Evolutionary conservation across 2,329 filamentous ascomycete species (phyloP).

Genomic region (Sclerotinia nivalis): DNA sequence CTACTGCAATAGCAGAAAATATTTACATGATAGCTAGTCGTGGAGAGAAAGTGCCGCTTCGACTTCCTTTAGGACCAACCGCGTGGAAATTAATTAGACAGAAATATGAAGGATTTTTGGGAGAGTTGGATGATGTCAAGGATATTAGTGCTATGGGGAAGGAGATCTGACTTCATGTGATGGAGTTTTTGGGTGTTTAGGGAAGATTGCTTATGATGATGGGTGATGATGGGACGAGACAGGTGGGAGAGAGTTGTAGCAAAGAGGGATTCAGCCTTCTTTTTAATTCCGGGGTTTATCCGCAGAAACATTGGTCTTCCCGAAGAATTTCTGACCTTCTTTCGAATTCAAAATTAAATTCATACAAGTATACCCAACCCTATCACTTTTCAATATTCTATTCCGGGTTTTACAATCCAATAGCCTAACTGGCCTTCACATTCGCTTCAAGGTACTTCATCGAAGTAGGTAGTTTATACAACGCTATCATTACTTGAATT

Average conservation of each 20-base stretch:
- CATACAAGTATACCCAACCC: too few relatives aligned
- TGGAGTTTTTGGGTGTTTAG: background rate
- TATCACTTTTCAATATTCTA: too few relatives aligned
- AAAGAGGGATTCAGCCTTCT: background rate
- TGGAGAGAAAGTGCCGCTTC: conserved; percentile 34
- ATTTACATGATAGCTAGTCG: conserved; percentile 33
- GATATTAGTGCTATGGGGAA: conserved; percentile 27
- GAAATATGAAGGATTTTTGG: conserved; percentile 30
- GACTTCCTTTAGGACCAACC: conserved; percentile 32
- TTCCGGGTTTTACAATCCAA: background rate
- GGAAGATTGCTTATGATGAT: background rate
- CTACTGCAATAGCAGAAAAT: conserved; percentile 31
- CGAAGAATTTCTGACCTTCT: background rate
- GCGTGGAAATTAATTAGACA: conserved; percentile 34
- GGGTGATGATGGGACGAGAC: too few relatives aligned
- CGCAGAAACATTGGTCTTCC: background rate
- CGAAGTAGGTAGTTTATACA: background rate
- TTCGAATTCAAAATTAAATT: too few relatives aligned
- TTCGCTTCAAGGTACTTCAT: background rate
- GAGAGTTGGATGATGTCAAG: conserved; percentile 31
- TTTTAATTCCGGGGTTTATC: background rate
- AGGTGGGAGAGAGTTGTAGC: background rate
- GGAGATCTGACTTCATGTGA: background rate
- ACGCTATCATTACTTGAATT: background rate
- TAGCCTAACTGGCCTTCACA: background rate